phyloP scores from a whole-genome alignment of 1,139 yeast species.

The Geotrichum armillariae region DNA sequence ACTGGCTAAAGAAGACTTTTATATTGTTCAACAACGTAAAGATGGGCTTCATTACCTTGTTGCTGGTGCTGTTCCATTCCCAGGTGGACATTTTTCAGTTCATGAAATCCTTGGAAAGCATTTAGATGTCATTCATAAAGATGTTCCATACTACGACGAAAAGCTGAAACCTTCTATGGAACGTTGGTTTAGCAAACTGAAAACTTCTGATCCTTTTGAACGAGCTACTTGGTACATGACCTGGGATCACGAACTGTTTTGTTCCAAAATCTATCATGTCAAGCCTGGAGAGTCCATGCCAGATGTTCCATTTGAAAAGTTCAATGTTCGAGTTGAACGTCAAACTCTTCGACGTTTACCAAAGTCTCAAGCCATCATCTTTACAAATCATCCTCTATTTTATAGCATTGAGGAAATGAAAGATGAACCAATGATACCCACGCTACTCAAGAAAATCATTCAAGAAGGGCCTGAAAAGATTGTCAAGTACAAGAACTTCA shows the following conservation, averaged over 20 bases:
- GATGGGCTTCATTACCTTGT: conserved; percentile 64
- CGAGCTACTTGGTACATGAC: conserved; percentile 77
- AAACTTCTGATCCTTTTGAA: conserved; percentile 62
- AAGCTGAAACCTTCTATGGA: conserved; percentile 73
- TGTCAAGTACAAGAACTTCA: conserved; percentile 62
- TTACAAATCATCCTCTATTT: conserved; percentile 68
- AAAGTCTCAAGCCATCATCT: conserved; percentile 56
- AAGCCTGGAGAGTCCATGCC: conserved; percentile 42
- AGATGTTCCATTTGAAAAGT: conserved; percentile 43
- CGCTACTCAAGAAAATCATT: conserved; percentile 58
- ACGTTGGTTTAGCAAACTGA: conserved; percentile 64
- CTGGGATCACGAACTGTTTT: conserved; percentile 64
- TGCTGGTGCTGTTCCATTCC: conserved; percentile 78
- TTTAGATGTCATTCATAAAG: conserved; percentile 63
- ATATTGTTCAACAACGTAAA: conserved; percentile 50
- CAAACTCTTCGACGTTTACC: conserved; percentile 71
- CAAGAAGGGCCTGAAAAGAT: conserved; percentile 68
- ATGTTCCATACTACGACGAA: conserved; percentile 70
- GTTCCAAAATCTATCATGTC: conserved; percentile 50
- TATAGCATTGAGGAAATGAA: conserved; percentile 75
- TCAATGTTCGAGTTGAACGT: conserved; percentile 60
- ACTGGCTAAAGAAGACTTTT: conserved; percentile 75
- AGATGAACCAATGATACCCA: conserved; percentile 74
- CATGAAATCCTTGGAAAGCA: conserved; percentile 58
- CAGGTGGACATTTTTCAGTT: conserved; percentile 73